phyloP scores from a whole-genome alignment of 2,329 filamentous ascomycete genomes.

The Xylaria arbuscula region DNA sequence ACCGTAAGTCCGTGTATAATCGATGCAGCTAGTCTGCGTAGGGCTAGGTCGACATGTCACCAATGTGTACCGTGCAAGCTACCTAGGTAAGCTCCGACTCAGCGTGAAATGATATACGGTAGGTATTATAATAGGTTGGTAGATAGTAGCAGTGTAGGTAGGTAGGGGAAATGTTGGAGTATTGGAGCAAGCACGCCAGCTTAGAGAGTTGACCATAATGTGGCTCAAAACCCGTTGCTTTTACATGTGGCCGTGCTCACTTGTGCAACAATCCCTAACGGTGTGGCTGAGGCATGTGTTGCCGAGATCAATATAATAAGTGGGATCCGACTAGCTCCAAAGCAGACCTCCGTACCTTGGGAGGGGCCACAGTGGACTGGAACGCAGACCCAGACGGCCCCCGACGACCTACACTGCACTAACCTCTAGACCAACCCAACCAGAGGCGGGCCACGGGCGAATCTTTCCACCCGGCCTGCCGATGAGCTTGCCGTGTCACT shows the following conservation, averaged over 20 bases:
- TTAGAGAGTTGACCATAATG: neutral
- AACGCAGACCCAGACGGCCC: neutral
- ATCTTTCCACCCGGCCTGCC: constrained; percentile 33
- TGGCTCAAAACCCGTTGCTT: constrained; percentile 16
- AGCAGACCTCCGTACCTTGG: neutral
- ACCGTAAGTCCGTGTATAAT: neutral
- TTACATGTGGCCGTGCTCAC: neutral
- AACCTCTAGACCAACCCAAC: neutral
- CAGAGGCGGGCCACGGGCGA: constrained; percentile 18
- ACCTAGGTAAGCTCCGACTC: constrained; percentile 13
- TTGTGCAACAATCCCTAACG: neutral
- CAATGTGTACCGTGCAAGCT: neutral
- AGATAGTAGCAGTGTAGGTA: too few species aligned
- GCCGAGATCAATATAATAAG: neutral
- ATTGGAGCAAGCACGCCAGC: neutral
- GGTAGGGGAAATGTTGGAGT: constrained; percentile 1
- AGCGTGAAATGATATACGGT: neutral
- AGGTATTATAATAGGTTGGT: neutral
- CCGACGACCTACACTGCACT: neutral
- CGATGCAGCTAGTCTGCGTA: neutral
- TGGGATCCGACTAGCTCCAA: neutral
- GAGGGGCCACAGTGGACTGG: neutral
- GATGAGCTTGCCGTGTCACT: constrained; percentile 31
- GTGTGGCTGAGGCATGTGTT: neutral
- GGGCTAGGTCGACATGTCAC: neutral